Evolutionary conservation across 345 rosid species (phyloP).

Genomic region (Eucalyptus rudis): DNA sequence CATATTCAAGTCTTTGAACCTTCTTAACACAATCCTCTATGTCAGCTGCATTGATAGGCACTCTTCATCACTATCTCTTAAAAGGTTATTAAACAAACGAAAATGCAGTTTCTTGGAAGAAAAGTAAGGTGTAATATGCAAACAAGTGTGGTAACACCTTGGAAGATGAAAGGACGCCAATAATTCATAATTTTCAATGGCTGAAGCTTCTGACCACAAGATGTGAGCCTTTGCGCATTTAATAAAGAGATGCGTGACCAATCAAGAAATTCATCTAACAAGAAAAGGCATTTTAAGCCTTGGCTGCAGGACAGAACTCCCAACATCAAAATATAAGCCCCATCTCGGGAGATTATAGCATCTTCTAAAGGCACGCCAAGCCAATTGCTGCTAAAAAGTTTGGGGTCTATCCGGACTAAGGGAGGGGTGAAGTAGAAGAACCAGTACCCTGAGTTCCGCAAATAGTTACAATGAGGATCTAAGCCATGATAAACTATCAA

Average conservation of each 20-base stretch:
- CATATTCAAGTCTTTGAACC: constrained; percentile 50
- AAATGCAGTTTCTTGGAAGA: neutral
- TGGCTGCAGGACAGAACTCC: neutral
- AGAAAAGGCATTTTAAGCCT: neutral
- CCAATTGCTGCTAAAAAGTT: neutral
- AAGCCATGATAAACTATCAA: neutral
- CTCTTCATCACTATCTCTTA: neutral
- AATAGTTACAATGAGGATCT: neutral
- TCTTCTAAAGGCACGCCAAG: neutral
- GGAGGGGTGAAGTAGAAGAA: neutral
- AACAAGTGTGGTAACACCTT: neutral
- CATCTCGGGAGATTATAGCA: neutral
- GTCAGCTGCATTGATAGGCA: constrained; percentile 48
- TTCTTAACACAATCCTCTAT: constrained; percentile 52
- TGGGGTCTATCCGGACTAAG: neutral
- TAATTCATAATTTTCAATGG: neutral
- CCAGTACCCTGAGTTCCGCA: neutral
- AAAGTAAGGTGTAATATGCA: neutral
- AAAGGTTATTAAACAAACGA: neutral
- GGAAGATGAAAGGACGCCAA: neutral
- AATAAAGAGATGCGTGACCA: neutral
- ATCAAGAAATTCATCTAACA: neutral
- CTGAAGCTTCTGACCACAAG: neutral
- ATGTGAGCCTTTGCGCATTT: neutral
- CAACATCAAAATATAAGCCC: neutral